Percentiles rank a stretch among this genome's conserved stretches.
These are phyloP conservation scores for Epicoccum sorghinum DNA, from an alignment of 2,329 filamentous ascomycete genomes.

Conservation along the genomic window DNA sequence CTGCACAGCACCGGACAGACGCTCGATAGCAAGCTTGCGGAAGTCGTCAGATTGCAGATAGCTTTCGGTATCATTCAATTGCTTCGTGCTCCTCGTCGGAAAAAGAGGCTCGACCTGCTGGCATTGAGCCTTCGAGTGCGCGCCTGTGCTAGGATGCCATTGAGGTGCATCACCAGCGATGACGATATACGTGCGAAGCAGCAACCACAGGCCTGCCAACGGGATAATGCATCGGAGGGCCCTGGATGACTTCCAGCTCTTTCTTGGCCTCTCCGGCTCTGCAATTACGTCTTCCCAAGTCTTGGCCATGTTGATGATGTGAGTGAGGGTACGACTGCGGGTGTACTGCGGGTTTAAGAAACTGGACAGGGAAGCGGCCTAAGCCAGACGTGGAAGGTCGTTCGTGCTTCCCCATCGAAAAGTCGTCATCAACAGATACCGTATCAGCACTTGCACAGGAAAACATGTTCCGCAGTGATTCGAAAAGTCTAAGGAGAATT, in stretches of 20 bases:
- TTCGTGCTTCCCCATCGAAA: slow-evolving; percentile 7
- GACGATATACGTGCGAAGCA: slow-evolving; percentile 24
- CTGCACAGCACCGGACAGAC: slow-evolving; percentile 56
- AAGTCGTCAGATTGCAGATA: slow-evolving; percentile 39
- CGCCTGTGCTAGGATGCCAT: slow-evolving; percentile 15
- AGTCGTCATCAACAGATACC: slow-evolving; percentile 6
- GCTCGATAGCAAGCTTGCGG: slow-evolving; percentile 38
- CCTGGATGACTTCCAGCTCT: slow-evolving; percentile 3
- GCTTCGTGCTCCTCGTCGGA: slow-evolving; percentile 30
- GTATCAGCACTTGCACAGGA: neutral
- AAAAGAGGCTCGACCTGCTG: slow-evolving; percentile 37
- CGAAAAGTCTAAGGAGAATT: neutral
- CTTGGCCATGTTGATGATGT: slow-evolving; percentile 24
- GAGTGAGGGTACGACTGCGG: slow-evolving; percentile 4
- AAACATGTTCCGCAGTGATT: neutral
- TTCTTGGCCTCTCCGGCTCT: slow-evolving; percentile 1
- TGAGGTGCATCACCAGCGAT: slow-evolving; percentile 2
- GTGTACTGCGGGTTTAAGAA: slow-evolving; percentile 9
- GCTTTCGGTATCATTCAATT: slow-evolving; percentile 35
- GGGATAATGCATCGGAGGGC: slow-evolving; percentile 15
- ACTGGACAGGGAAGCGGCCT: neutral
- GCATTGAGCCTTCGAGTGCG: slow-evolving; percentile 25
- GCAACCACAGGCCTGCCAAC: slow-evolving; percentile 13
- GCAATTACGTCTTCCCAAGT: slow-evolving; percentile 16
- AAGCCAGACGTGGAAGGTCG: slow-evolving; percentile 27